Evolutionary conservation across 139 green algal genomes (phyloP), one percentile per base, ranked within the genome.

Genomic region (Coelastrella sp.): DNA sequence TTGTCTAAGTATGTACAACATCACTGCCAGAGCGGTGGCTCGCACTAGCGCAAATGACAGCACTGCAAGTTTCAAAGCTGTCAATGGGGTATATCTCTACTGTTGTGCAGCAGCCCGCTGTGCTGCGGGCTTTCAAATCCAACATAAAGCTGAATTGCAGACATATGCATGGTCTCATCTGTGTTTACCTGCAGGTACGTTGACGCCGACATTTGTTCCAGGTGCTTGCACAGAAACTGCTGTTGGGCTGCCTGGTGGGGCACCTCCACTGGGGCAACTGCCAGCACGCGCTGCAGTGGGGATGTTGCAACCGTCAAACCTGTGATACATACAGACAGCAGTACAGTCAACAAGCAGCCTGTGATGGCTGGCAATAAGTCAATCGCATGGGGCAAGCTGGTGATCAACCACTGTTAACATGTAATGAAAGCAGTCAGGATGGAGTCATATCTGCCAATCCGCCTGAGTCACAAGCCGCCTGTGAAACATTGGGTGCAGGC

Each of bases 181-280:
- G n/a, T n/a, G n/a, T n/a, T n/a, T n/a, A n/a, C n/a, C n/a, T n/a
- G n/a, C n/a, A n/a, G n/a, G n/a, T n/a, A n/a, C n/a, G n/a, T n/a
- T n/a, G n/a, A n/a, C n/a, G n/a, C n/a, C n/a, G n/a, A n/a, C n/a
- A 7, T 68, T 68, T 68, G 10, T 68, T 10, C 7, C 10, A 68
- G 7, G 7, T 68, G 61, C 7, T 68, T 68, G 61, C 61, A 68
- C 10, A 68, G 61, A 68, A 17, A 68, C 61, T 68, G 61, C 7
- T 68, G 10, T 68, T 68, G 7, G n/a, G n/a, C n/a, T n/a, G n/a
- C n/a, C n/a, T n/a, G n/a, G n/a, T n/a, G n/a, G n/a, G n/a, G n/a
- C n/a, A n/a, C n/a, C n/a, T n/a, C n/a, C n/a, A n/a, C n/a, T n/a
- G 65, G 82, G 82, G 32, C 82, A 87, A 71, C 68, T 81, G 73